These are phyloP conservation scores for Aspergillus latus DNA, from an alignment of 2,329 filamentous ascomycete species.

Conservation along the genomic window DNA sequence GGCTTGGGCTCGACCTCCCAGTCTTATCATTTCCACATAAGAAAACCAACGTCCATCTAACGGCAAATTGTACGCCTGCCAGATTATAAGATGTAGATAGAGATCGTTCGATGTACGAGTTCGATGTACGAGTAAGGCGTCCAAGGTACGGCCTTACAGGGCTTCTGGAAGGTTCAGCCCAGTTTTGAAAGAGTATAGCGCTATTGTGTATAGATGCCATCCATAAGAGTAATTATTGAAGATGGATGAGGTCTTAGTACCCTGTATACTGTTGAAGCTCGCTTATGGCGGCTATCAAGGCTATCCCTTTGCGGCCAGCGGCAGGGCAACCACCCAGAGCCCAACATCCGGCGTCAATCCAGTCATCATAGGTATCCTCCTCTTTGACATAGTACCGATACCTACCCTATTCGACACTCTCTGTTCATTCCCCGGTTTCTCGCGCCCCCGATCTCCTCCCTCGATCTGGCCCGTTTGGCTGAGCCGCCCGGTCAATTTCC, in stretches of 20 bases:
- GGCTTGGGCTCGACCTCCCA: not conserved
- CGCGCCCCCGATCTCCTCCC: slow-evolving; percentile 8
- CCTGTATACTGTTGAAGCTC: slow-evolving; percentile 20
- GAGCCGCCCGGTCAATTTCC: slow-evolving; percentile 29
- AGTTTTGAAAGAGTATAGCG: not conserved
- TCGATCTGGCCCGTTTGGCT: slow-evolving; percentile 16
- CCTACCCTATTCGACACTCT: not conserved
- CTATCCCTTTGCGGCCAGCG: slow-evolving; percentile 40
- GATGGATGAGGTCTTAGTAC: no score
- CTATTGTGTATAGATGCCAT: not conserved
- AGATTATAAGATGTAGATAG: no score
- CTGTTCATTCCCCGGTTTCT: slow-evolving; percentile 3
- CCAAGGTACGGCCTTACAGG: not conserved
- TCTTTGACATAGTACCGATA: not conserved
- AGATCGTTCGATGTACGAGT: not conserved
- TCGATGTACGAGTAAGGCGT: not conserved
- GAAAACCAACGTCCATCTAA: not conserved
- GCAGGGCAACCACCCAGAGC: slow-evolving; percentile 39
- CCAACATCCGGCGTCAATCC: slow-evolving; percentile 36
- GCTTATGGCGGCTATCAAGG: slow-evolving; percentile 44
- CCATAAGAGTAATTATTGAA: not conserved
- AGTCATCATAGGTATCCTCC: slow-evolving; percentile 28
- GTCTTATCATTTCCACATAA: not conserved
- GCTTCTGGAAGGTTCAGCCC: not conserved
- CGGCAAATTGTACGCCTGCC: not conserved